Conservation (phyloP, 1,139 yeast species). For the Candida glucosophila region DNA sequence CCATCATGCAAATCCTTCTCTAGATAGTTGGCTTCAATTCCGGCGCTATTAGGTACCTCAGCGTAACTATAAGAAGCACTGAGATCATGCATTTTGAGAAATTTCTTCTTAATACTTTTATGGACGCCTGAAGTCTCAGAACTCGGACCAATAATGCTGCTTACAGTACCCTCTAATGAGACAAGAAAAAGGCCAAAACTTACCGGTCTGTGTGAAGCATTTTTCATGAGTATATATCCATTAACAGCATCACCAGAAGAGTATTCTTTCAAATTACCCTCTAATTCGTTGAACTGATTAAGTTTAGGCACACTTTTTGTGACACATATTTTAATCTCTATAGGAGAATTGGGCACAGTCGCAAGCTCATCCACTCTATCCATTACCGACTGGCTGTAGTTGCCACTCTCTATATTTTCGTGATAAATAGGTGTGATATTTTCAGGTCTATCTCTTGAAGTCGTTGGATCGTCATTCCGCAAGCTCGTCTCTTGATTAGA, state of each 20-base stretch:
- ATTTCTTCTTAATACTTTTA: slow-evolving; percentile 32
- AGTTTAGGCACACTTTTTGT: slow-evolving; percentile 36
- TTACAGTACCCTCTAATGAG: slow-evolving; percentile 39
- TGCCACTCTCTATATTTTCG: no score
- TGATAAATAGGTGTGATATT: no score
- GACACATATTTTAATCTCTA: slow-evolving; percentile 35
- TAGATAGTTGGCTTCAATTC: slow-evolving; percentile 39
- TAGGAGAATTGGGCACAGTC: slow-evolving; percentile 26
- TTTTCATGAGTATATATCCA: slow-evolving; percentile 32
- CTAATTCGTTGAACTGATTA: slow-evolving; percentile 24
- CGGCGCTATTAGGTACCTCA: slow-evolving; percentile 40
- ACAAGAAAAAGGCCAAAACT: slow-evolving; percentile 39
- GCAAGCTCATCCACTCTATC: slow-evolving; percentile 37
- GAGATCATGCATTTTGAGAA: slow-evolving; percentile 39
- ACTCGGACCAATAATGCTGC: slow-evolving; percentile 20
- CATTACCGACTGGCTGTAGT: slow-evolving; percentile 36
- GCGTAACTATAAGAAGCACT: slow-evolving; percentile 38
- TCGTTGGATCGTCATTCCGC: no score
- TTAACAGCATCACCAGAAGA: slow-evolving; percentile 32
- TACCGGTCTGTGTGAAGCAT: slow-evolving; percentile 29
- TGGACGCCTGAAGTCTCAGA: slow-evolving; percentile 15
- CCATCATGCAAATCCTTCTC: slow-evolving; percentile 39
- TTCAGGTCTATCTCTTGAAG: no score
- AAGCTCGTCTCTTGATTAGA: no score
- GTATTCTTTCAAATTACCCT: slow-evolving; percentile 37